A percentile compares a stretch with the other conserved stretches of the same genome.
phyloP scores from a whole-genome alignment of 106 monocot species.

The Cymbidium sinense region DNA sequence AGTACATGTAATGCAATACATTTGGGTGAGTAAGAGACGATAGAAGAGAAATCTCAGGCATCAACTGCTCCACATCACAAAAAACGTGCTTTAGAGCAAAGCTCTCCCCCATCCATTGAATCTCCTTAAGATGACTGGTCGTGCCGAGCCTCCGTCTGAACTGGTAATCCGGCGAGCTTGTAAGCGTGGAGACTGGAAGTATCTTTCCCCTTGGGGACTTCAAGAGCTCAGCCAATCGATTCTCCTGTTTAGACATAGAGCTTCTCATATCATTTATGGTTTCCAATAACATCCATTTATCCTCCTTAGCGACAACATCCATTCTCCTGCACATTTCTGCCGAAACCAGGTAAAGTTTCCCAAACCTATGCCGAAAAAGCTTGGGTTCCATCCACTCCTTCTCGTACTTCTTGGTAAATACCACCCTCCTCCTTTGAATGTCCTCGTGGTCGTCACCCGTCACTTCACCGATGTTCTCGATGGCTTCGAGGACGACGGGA shows the following conservation, averaged over 20 bases:
- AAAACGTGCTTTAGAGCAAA: conserved; percentile 60
- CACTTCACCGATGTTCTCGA: conserved; percentile 48
- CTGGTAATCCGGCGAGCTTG: conserved; percentile 42
- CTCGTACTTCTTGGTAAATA: conserved; percentile 53
- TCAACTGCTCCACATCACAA: conserved; percentile 37
- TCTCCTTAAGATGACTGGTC: conserved; percentile 47
- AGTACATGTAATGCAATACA: conserved; percentile 39
- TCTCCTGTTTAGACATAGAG: conserved; percentile 30
- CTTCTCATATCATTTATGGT: conserved; percentile 22
- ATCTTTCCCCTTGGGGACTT: conserved; percentile 34
- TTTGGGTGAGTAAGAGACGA: conserved; percentile 66
- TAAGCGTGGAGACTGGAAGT: conserved; percentile 33
- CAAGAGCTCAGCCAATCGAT: conserved; percentile 40
- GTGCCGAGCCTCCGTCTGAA: conserved; percentile 41
- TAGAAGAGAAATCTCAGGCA: conserved; percentile 30
- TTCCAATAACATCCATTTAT: conserved; percentile 49
- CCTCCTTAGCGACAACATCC: conserved; percentile 37
- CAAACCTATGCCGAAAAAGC: conserved; percentile 41
- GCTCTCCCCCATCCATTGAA: conserved; percentile 75
- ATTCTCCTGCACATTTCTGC: conserved; percentile 30
- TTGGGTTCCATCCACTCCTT: conserved; percentile 52
- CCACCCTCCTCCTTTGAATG: conserved; percentile 18
- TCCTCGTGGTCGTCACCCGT: conserved; percentile 35
- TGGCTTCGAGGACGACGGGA: conserved; percentile 53
- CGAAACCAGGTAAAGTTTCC: conserved; percentile 37